Evolutionary conservation across 768 basidiomycete genomes (phyloP), one percentile per base, ranked within the genome.

Genomic region (Kwoniella dendrophila): DNA sequence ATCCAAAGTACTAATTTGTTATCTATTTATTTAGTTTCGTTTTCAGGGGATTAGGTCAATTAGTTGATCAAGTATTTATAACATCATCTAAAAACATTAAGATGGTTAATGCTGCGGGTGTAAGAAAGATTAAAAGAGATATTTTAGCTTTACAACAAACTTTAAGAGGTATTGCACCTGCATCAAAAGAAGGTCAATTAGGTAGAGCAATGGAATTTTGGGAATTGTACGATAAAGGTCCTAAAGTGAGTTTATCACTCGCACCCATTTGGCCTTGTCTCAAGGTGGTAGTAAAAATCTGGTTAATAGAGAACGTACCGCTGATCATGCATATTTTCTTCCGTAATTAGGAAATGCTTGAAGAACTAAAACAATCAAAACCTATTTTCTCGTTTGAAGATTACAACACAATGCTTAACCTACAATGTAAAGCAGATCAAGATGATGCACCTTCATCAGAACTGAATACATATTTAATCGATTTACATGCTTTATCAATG

Each of bases 111-210:
- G 76, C 81, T 0, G 85, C 86, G 59, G 95, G 95, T 1, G 85
- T 94, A 67, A 85, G 86, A 74, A 96, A 95, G 81, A 88, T 97
- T 67, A 79, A 86, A 73, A 86, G 92, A 29, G 94, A 95, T 78
- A 88, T 95, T 49, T 83, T 92, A 33, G 90, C 95, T 20, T 83
- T 98, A 36, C 93, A 95, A 72, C 95, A 98, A 76, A 87, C 89
- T 69, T 84, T 94, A 72, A 90, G 90, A 74, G 87, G 88, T 7
- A 84, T 82, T 29, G 68, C 69, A 41, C 73, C 92, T 53, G 83
- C 85, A 52, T 85, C 86, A 50, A 81, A 83, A 60, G 83, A 85
- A 59, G 84, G 86, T 6, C 86, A 88, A 62, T 89, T 97, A 62
- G 85, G 88, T 56, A 84, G 86, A 20, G 88, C 87, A 4, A 87